Conservation (phyloP, 768 basidiomycete genomes). For the Suillus fuscotomentosus region DNA sequence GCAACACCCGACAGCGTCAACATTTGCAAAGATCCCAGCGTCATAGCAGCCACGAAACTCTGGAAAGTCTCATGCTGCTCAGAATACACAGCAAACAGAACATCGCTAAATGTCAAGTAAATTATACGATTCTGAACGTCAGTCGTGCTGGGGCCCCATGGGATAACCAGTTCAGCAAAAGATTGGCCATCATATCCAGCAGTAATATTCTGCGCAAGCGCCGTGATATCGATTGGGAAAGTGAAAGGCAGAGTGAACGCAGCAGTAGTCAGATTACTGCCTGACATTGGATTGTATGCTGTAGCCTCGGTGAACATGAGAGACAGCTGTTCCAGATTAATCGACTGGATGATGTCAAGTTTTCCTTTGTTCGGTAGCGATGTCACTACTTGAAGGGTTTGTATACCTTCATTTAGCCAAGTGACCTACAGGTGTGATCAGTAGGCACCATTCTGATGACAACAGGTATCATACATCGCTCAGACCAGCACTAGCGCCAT, state of each 20-base stretch:
- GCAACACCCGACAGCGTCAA: slow-evolving; percentile 54
- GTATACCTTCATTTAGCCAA: slow-evolving; percentile 74
- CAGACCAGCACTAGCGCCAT: slow-evolving; percentile 58
- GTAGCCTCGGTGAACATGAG: slow-evolving; percentile 57
- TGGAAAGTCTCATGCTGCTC: slow-evolving; percentile 53
- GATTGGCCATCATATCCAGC: slow-evolving; percentile 48
- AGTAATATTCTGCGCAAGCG: slow-evolving; percentile 58
- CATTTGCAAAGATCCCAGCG: slow-evolving; percentile 42
- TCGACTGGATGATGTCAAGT: slow-evolving; percentile 62
- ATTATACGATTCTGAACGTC: slow-evolving; percentile 64
- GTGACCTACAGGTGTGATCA: slow-evolving; percentile 43
- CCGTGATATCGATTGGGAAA: slow-evolving; percentile 67
- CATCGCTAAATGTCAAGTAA: slow-evolving; percentile 53
- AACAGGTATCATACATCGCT: slow-evolving; percentile 41
- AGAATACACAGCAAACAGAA: slow-evolving; percentile 57
- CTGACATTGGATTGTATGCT: slow-evolving; percentile 56
- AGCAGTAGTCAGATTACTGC: slow-evolving; percentile 58
- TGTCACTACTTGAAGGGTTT: slow-evolving; percentile 55
- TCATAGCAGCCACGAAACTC: slow-evolving; percentile 60
- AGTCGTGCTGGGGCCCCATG: slow-evolving; percentile 54
- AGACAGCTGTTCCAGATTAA: slow-evolving; percentile 56
- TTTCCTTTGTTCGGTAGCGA: slow-evolving; percentile 62
- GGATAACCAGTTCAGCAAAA: slow-evolving; percentile 62
- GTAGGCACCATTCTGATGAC: background rate
- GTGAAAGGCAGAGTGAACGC: slow-evolving; percentile 67